Evolutionary conservation across 306 rosid species (phyloP), one percentile per base, ranked within the genome.

Genomic region (Quercus alba): DNA sequence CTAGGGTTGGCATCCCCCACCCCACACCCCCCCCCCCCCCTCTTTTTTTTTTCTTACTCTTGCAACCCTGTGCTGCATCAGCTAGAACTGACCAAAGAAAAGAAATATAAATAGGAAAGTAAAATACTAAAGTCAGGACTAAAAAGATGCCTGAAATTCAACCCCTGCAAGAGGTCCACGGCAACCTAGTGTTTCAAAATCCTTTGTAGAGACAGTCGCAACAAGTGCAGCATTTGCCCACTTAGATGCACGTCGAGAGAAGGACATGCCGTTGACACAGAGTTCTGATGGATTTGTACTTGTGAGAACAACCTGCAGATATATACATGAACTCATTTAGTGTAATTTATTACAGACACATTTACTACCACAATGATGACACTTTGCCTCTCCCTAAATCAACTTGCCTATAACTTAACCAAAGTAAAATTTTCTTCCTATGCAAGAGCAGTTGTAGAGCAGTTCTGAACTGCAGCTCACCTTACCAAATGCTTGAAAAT

Each of bases 201-300:
- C 99, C 80, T 88, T 86, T 25, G 26, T 74, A 67, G 97, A 86
- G 85, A 95, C 96, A 14, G 94, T 87, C 77, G 85, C 97, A 70
- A 95, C 99, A 77, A 95, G 91, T 66, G 99, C 98, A 80, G 99
- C 99, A 88, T 95, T 95, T 77, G 99, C 99, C 98, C 99, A 95
- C 84, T 83, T 93, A 30, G 99, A 95, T 14, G 97, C 94, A 77
- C 98, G 90, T 77, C 91, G 84, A 87, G 99, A 95, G 89, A 93
- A 95, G 72, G 99, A 95, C 99, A 95, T 95, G 75, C 99, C 99
- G 75, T 95, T 95, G 77, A 91, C 82, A 81, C 99, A 95, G 56
- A 93, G 86, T 86, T 95, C 98, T 54, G 94, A 91, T 62, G 94
- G 96, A 84, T 85, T 86, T 73, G 99, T 95, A 85, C 98, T 93